A percentile compares a stretch with the other conserved stretches of the same genome.
Conservation (phyloP, 495 filamentous ascomycete genomes). For the Hypoxylon cercidicola region DNA sequence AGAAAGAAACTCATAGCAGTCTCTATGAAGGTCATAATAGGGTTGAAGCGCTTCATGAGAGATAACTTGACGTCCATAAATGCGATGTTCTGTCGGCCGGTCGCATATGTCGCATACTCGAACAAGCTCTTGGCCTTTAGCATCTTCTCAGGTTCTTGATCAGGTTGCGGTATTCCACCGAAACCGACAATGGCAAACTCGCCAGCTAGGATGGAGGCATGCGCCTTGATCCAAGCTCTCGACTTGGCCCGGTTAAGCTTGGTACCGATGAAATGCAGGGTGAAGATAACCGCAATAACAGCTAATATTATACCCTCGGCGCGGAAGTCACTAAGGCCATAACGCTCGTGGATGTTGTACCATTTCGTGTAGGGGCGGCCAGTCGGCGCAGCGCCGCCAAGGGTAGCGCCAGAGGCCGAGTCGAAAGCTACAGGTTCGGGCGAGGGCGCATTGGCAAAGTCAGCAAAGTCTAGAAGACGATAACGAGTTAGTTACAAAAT, state of each 20-base stretch:
- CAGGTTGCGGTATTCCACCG: slow-evolving; percentile 54
- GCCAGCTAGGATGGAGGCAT: slow-evolving; percentile 73
- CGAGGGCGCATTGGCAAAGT: slow-evolving; percentile 76
- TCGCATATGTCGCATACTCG: slow-evolving; percentile 91
- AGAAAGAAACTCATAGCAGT: slow-evolving; percentile 76
- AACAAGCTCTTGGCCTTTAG: slow-evolving; percentile 85
- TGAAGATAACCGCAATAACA: slow-evolving; percentile 75
- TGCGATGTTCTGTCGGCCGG: slow-evolving; percentile 91
- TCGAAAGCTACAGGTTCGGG: slow-evolving; percentile 63
- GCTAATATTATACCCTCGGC: slow-evolving; percentile 84
- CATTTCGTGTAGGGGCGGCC: slow-evolving; percentile 83
- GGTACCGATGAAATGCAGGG: slow-evolving; percentile 85
- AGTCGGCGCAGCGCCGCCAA: slow-evolving; percentile 60
- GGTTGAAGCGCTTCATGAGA: slow-evolving; percentile 91
- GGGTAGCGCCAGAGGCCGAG: slow-evolving; percentile 40
- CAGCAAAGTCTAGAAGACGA: slow-evolving; percentile 73
- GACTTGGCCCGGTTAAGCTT: slow-evolving; percentile 82
- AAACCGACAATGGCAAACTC: slow-evolving; percentile 95
- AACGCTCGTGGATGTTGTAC: slow-evolving; percentile 96
- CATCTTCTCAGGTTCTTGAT: slow-evolving; percentile 64
- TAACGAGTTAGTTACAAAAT: slow-evolving; percentile 6
- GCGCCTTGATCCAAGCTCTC: slow-evolving; percentile 79
- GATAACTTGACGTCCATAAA: slow-evolving; percentile 86
- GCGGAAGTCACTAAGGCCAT: slow-evolving; percentile 81
- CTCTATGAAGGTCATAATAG: slow-evolving; percentile 76